Conservation (phyloP, 345 rosid genomes). For the Cardiospermum halicacabum region DNA sequence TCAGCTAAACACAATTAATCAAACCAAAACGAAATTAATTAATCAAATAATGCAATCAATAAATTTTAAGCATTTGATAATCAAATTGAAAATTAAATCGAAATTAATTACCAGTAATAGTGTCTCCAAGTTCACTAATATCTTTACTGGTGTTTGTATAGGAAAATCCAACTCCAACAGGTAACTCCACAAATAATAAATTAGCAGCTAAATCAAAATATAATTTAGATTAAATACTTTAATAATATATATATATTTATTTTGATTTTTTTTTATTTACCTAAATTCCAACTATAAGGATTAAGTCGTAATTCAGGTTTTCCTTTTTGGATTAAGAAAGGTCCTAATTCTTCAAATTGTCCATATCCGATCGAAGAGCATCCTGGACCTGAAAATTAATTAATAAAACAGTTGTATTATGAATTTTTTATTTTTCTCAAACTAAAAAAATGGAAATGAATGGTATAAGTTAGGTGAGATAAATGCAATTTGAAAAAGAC, state of each 20-base stretch:
- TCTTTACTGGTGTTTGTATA: conserved; percentile 49
- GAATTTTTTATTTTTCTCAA: no score
- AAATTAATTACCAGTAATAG: conserved; percentile 35
- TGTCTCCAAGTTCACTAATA: conserved; percentile 49
- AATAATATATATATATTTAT: no score
- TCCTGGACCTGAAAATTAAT: conserved; percentile 54
- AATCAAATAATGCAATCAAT: background rate
- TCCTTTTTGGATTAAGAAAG: conserved; percentile 64
- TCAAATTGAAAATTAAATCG: background rate
- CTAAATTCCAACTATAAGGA: conserved; percentile 66
- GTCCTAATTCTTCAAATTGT: conserved; percentile 74
- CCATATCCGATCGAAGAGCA: conserved; percentile 82
- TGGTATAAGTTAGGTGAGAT: no score
- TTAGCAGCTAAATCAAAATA: conserved; percentile 42
- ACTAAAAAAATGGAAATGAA: no score
- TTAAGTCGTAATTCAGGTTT: conserved; percentile 43
- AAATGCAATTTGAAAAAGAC: no score
- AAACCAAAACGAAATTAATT: background rate
- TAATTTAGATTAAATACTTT: no score
- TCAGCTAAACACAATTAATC: conserved; percentile 26
- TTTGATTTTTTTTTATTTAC: no score
- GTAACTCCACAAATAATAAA: conserved; percentile 59
- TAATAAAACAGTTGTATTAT: no score
- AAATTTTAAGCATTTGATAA: background rate
- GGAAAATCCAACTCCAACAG: conserved; percentile 65